Percentiles rank a stretch among this genome's conserved stretches.
These are phyloP conservation scores for Pugionium dolabratum DNA, from an alignment of 345 rosid genomes.

Conservation along the genomic window DNA sequence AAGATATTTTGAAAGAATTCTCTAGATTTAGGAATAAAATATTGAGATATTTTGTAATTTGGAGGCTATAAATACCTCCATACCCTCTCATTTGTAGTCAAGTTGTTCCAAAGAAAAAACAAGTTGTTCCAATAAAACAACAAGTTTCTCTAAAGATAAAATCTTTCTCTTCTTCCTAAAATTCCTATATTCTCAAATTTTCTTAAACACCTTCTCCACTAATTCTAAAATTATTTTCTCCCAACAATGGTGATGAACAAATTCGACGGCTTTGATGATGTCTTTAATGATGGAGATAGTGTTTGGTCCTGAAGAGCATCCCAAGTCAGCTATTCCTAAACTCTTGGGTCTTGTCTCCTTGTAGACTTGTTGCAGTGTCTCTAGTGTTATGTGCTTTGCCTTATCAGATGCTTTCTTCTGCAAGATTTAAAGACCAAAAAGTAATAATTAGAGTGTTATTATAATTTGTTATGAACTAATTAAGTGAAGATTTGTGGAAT, in stretches of 20 bases:
- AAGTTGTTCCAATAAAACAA: too few relatives aligned
- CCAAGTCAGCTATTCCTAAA: slow-evolving; percentile 72
- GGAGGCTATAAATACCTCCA: too few relatives aligned
- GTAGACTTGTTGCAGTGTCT: slow-evolving; percentile 54
- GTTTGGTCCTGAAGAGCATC: slow-evolving; percentile 90
- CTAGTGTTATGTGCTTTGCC: slow-evolving; percentile 64
- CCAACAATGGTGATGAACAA: slow-evolving; percentile 14
- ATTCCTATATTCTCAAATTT: too few relatives aligned
- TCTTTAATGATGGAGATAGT: slow-evolving; percentile 53
- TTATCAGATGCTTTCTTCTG: slow-evolving; percentile 74
- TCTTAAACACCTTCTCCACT: too few relatives aligned
- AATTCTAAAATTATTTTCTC: too few relatives aligned
- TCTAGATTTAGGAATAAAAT: too few relatives aligned
- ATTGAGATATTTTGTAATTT: too few relatives aligned
- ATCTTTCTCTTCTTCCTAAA: too few relatives aligned
- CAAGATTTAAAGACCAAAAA: slow-evolving; percentile 7
- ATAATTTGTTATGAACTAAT: neutral
- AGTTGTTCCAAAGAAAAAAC: too few relatives aligned
- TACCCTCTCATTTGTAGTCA: too few relatives aligned
- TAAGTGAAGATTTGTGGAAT: slow-evolving; percentile 1
- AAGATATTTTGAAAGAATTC: too few relatives aligned
- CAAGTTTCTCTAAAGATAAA: too few relatives aligned
- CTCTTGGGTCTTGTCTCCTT: slow-evolving; percentile 42
- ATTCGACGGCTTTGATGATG: slow-evolving; percentile 45
- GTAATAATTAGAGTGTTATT: neutral